Evolutionary conservation across 2,329 filamentous ascomycete species (phyloP).

Genomic region (Pyrenochaeta sp.): DNA sequence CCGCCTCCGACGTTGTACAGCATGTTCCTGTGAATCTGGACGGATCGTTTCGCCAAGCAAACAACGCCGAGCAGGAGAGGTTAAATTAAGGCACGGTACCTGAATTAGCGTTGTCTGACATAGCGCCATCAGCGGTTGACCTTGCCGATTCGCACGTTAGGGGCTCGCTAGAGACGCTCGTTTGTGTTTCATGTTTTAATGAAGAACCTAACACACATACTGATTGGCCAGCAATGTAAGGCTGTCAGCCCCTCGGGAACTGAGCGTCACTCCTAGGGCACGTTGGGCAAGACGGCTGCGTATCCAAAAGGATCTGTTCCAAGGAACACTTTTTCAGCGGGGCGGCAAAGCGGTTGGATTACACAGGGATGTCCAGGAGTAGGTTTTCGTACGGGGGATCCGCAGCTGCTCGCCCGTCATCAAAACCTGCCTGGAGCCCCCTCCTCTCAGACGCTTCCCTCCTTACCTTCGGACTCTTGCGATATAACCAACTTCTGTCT

Average conservation of each 20-base stretch:
- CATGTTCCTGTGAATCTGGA: conserved; percentile 9
- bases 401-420: conserved; percentile 14
- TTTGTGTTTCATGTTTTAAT: conserved; percentile 44
- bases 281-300: conserved; percentile 25
- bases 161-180: conserved; percentile 27
- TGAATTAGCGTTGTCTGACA: conserved; percentile 39
- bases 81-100: conserved; percentile 42
- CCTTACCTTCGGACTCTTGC: conserved; percentile 33
- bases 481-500: conserved; percentile 41
- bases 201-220: conserved; percentile 5
- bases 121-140: conserved; percentile 37
- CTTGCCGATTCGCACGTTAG: conserved; percentile 23
- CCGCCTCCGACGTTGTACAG: conserved; percentile 17
- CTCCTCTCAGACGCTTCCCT: conserved; percentile 19
- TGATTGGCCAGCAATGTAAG: conserved; percentile 38
- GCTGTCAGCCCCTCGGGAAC: conserved; percentile 31
- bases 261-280: conserved; percentile 20
- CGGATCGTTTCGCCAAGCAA: conserved; percentile 6
- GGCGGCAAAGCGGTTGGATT: conserved; percentile 24
- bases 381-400: conserved; percentile 18
- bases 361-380: conserved; percentile 21
- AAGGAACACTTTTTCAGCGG: conserved; percentile 32
- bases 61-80: not conserved
- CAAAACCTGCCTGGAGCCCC: conserved; percentile 34
- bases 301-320: conserved; percentile 28